Percentiles rank a stretch among this genome's conserved stretches.
These are phyloP conservation scores for Eimeria necatrix DNA, from an alignment of 169 alveolate species.

Conservation along the genomic window DNA sequence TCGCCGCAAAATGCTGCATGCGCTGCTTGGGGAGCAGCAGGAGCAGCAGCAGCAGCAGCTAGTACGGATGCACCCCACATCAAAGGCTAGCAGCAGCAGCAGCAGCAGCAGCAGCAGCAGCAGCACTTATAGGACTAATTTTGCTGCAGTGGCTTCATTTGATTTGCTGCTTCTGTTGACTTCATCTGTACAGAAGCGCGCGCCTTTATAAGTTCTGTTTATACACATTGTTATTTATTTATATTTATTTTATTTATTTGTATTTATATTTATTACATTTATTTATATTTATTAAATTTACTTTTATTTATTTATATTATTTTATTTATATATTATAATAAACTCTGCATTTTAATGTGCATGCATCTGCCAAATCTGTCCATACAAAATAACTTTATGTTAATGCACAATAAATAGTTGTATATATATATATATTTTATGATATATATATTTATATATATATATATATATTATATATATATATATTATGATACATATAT, in stretches of 20 bases:
- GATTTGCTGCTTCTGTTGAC: too few species aligned
- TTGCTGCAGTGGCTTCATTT: too few species aligned
- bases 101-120: too few species aligned
- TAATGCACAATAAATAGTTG: too few species aligned
- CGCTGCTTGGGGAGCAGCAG: constrained; percentile 50
- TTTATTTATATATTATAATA: background rate
- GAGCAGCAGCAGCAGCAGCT: background rate
- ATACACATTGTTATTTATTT: too few species aligned
- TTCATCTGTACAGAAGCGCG: too few species aligned
- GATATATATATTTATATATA: background rate
- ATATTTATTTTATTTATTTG: too few species aligned
- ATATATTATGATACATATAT: background rate
- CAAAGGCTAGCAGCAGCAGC: constrained; percentile 20
- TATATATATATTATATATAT: background rate
- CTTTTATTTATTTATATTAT: background rate
- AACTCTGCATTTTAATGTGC: background rate
- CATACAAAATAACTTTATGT: too few species aligned
- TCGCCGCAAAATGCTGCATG: constrained; percentile 36
- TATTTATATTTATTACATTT: background rate
- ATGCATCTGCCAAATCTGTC: too few species aligned
- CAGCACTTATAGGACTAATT: too few species aligned
- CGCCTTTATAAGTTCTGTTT: too few species aligned
- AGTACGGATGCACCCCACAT: background rate
- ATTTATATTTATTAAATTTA: background rate
- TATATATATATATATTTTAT: background rate